These are phyloP conservation scores for Ustulina deusta DNA, from an alignment of 2,329 filamentous ascomycete species.

Conservation along the genomic window DNA sequence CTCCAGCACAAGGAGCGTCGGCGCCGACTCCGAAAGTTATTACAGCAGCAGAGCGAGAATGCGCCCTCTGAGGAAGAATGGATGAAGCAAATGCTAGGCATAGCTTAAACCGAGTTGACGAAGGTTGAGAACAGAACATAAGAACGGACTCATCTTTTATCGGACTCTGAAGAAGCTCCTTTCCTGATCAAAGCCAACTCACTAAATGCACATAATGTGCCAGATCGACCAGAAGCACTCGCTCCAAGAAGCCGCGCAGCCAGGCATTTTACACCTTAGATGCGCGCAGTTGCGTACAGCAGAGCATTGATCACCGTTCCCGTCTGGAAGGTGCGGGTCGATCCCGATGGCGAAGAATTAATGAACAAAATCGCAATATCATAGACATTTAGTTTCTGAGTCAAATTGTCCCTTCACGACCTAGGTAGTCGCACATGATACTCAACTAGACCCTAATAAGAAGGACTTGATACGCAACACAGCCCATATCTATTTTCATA, in stretches of 20 bases:
- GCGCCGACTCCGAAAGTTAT: slow-evolving; percentile 58
- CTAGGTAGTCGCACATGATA: not conserved
- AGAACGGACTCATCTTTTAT: slow-evolving; percentile 5
- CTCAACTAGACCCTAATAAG: not conserved
- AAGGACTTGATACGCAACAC: not conserved
- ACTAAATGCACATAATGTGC: not conserved
- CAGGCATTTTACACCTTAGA: not conserved
- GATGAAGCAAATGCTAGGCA: slow-evolving; percentile 47
- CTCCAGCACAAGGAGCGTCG: slow-evolving; percentile 60
- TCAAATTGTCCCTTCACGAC: not conserved
- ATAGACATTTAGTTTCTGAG: not conserved
- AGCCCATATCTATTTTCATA: not conserved
- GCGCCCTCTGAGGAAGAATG: slow-evolving; percentile 58
- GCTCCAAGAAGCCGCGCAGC: not conserved
- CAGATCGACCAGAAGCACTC: not conserved
- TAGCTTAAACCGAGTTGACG: slow-evolving; percentile 30
- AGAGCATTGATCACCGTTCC: slow-evolving; percentile 4
- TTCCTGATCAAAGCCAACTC: not conserved
- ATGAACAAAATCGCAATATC: not conserved
- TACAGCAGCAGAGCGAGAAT: slow-evolving; percentile 60
- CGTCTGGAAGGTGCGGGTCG: not conserved
- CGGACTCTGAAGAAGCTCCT: not conserved
- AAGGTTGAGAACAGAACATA: not conserved
- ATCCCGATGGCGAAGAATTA: not conserved
- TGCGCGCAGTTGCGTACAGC: not conserved